These are phyloP conservation scores for Saccharomyces hybrid DNA, from an alignment of 1,139 yeast species.

Conservation along the genomic window DNA sequence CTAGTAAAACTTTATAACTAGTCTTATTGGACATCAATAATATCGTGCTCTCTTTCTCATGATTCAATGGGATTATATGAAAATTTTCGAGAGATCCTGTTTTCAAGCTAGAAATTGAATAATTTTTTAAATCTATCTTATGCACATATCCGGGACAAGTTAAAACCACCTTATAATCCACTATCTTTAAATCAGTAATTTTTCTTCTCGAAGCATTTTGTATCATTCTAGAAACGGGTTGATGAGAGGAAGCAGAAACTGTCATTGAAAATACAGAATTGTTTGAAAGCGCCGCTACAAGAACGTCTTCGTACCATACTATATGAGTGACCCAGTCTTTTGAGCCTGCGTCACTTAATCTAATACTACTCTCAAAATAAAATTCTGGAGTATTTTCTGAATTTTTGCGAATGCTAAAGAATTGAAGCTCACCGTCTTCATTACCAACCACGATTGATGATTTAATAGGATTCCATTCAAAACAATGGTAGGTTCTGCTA, in stretches of 20 bases:
- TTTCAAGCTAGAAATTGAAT: slow-evolving; percentile 1
- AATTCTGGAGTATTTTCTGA: not conserved
- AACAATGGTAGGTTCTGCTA: slow-evolving; percentile 24
- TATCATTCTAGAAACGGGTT: slow-evolving; percentile 1
- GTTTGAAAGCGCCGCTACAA: slow-evolving; percentile 6
- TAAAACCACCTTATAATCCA: slow-evolving; percentile 11
- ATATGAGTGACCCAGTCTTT: slow-evolving; percentile 22
- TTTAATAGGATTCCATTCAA: slow-evolving; percentile 26
- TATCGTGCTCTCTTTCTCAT: slow-evolving; percentile 8
- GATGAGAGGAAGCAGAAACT: not conserved
- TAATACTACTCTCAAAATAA: not conserved
- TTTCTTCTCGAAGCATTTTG: slow-evolving; percentile 17
- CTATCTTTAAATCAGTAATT: slow-evolving; percentile 17
- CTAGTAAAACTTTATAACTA: slow-evolving; percentile 13
- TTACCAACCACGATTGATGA: slow-evolving; percentile 23
- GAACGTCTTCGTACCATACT: slow-evolving; percentile 13
- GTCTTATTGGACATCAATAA: slow-evolving; percentile 22
- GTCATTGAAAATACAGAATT: slow-evolving; percentile 13
- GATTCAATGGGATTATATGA: slow-evolving; percentile 19
- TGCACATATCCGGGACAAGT: slow-evolving; percentile 18
- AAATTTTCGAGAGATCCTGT: slow-evolving; percentile 15
- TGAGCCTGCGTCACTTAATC: not conserved
- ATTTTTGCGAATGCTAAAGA: slow-evolving; percentile 11
- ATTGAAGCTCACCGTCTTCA: slow-evolving; percentile 19
- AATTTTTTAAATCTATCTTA: slow-evolving; percentile 9